A percentile compares a stretch with the other conserved stretches of the same genome.
Evolutionary conservation across 306 rosid genomes (phyloP).

Genomic region (Myrica gale): DNA sequence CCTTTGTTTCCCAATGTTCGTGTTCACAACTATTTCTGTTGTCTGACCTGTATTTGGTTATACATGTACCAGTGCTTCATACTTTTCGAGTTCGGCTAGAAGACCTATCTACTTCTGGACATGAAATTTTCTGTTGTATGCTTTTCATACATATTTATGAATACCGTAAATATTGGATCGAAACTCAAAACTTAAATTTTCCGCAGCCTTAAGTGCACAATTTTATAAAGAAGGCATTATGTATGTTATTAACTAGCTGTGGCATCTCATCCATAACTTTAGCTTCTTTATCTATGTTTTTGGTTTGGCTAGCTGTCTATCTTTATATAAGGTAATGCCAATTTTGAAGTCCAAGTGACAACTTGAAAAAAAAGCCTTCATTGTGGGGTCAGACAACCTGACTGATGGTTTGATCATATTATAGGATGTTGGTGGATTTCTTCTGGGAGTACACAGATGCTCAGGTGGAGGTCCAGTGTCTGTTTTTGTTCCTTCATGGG

Average conservation of each 20-base stretch:
- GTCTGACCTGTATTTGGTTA: background rate
- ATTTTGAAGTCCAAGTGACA: background rate
- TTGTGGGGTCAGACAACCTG: background rate
- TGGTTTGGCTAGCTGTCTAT: too few relatives aligned
- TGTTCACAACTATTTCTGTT: background rate
- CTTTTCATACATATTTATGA: background rate
- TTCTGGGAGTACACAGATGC: background rate
- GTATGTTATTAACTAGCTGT: background rate
- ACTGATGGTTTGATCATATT: background rate
- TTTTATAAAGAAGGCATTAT: background rate
- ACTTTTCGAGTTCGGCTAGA: background rate
- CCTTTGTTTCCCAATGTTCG: background rate
- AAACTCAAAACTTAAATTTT: background rate
- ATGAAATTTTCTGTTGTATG: background rate
- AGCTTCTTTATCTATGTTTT: background rate
- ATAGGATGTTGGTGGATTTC: background rate
- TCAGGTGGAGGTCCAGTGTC: background rate
- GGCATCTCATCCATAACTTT: background rate
- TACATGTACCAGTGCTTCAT: background rate
- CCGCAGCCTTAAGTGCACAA: background rate
- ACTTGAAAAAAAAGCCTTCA: background rate
- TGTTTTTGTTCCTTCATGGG: background rate
- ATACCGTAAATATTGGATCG: background rate
- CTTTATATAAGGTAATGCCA: background rate
- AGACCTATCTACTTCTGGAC: background rate